Evolutionary conservation across 176 grass and related monocot species (phyloP), one percentile per base, ranked within the genome.

Genomic region (Eremochloa ophiuroides): DNA sequence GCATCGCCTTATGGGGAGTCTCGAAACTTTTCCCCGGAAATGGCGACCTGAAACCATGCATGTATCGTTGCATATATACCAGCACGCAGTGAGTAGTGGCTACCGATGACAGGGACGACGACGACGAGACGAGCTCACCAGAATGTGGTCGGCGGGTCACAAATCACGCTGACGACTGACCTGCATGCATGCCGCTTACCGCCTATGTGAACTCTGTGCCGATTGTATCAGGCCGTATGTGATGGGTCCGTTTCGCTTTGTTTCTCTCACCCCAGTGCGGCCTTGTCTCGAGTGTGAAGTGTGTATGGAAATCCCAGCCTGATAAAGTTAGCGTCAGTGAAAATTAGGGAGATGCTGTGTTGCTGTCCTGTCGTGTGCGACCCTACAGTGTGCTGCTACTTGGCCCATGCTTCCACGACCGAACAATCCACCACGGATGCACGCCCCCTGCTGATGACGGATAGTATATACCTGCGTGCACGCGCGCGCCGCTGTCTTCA

Each of bases 371-470:
- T 9, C 7, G 20, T 17, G 12, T 35, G n/a, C 14, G 60, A 66
- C 61, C 63, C n/a, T 37, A 84, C 47, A 17, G 7, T 43, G 27
- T 2, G n/a, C 11, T 46, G 41, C 41, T 29, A 42, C 56, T 33
- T 33, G 50, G 58, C 67, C 69, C 68, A 80, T 67, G 77, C 55
- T 37, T 37, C 68, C 68, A 73, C 37, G 15, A 75, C 33, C 31
- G 43, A 44, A 43, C 10, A 44, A 16, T 43, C 37, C 10, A 70
- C 22, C 22, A 69, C 35, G 38, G 4, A 31, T 43, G 60, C 60
- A 41, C 37, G 7, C 1, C 17, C 40, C 16, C 4, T 42, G 65
- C 43, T 55, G 63, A 66, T 33, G 62, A 35, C 43, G 3, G 25
- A 28, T 20, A 60, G n/a, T n/a, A n/a, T n/a, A n/a, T 35, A 5